Percentiles rank a stretch among this genome's conserved stretches.
These are phyloP conservation scores for Dryadomyces quercus-mongolicae DNA, from an alignment of 2,329 filamentous ascomycete genomes.

Conservation along the genomic window DNA sequence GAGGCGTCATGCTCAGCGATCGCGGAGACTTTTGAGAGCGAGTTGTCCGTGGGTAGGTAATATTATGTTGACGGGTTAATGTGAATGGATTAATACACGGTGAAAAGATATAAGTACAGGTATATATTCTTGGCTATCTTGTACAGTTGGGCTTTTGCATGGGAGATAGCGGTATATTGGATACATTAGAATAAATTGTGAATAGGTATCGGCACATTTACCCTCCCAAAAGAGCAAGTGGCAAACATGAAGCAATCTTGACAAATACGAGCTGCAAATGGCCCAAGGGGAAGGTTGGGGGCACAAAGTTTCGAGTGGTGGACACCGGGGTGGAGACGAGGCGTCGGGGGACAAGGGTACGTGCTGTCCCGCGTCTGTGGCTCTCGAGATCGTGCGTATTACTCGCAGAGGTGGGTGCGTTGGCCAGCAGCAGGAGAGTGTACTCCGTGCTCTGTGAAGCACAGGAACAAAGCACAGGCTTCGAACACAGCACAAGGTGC, in stretches of 20 bases:
- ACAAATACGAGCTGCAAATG: not conserved
- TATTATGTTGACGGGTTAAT: not conserved
- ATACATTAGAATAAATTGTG: not conserved
- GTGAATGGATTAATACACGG: too few relatives aligned
- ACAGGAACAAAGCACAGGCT: too few relatives aligned
- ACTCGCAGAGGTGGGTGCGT: not conserved
- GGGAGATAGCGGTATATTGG: not conserved
- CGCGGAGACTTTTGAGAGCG: not conserved
- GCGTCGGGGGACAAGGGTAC: not conserved
- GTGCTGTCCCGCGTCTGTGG: not conserved
- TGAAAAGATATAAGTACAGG: not conserved
- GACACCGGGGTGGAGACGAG: not conserved
- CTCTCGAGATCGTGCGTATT: not conserved
- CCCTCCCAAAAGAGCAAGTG: not conserved
- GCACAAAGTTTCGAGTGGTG: not conserved
- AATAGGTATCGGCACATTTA: not conserved
- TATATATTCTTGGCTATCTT: not conserved
- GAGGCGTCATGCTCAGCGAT: not conserved
- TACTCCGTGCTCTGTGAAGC: too few relatives aligned
- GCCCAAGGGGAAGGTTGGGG: not conserved
- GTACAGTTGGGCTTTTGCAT: not conserved
- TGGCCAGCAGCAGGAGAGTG: not conserved
- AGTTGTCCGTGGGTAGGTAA: not conserved
- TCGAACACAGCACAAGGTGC: too few relatives aligned
- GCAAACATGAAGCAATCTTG: not conserved